Base-by-base conservation (phyloP, 371 early-diverging fungal genomes). In the Mucor racemosus region DNA sequence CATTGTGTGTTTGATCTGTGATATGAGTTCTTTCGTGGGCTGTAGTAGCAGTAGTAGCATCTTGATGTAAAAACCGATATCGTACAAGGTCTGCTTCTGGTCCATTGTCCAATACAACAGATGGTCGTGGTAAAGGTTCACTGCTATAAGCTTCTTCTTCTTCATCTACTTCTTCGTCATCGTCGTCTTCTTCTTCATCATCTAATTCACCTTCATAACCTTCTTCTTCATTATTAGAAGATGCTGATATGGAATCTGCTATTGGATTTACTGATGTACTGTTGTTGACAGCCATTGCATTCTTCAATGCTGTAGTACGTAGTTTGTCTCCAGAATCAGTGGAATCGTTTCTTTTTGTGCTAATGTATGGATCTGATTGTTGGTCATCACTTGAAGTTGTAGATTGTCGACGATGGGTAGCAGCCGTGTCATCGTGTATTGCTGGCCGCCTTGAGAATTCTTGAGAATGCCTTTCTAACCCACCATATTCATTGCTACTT, bases 271-370 rank as follows among this genome's bases (percentile, higher is more conserved):
- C 15, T 11, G 58, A 26, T 17, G 21, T 44, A 5, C 53, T 40
- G n/a, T 26, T 61, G 6, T 56, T 60, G 34, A 74, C 78, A 7
- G 75, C 75, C 76, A 77, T 75, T 2, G 77, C 69, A 54, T 80
- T 77, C 62, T 71, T 74, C 31, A 77, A 42, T 4, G 77, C 77
- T 35, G 80, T 71, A 10, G 76, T 74, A 5, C 80, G 65, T 55
- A 80, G 42, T 31, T 74, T 72, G 9, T 60, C 17, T 1, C 15
- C 60, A 26, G 15, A 31, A 14, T 21, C 35, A 9, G n/a, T 13
- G 3, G 74, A 74, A 35, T 74, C 76, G 41, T 70, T 76, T 1
- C 74, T 76, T 44, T 72, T 75, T 39, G 73, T 68, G 5, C 74
- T 56, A 48, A 67, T 72, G 21, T 74, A 54, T 8, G 76, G 39